Base-by-base conservation (phyloP, 2,329 filamentous ascomycete genomes). In the Fusarium multiceps region DNA sequence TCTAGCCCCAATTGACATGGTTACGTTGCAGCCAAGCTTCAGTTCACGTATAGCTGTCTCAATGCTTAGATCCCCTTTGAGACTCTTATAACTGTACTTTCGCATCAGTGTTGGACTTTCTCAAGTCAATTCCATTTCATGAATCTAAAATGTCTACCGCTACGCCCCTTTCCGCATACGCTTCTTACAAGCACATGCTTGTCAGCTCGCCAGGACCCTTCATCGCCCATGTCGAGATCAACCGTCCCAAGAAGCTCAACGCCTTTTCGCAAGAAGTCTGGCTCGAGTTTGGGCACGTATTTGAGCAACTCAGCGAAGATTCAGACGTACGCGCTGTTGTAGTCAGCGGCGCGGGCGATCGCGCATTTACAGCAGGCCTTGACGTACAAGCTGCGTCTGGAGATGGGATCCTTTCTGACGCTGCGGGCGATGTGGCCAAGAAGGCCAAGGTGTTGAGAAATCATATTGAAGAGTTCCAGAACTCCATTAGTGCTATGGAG, bases 211-310 rank as follows among this genome's bases (percentile, higher is more conserved):
- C 94, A 1, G 76, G 82, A 40, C 86, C 90, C 75, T 89, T 89
- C 82, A 90, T 98, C 50, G 92, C 90, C n/a, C 93, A 97, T 78
- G 92, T 98, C 63, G 91, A 98, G 81, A 97, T 97, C 82, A 94
- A 97, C 83, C 88, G 94, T 2, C 89, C 94, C 2, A 81, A 88
- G 71, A 97, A 97, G 83, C 84, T 98, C 79, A 98, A 98, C 80
- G 90, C 94, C 69, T 98, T 97, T 80, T 87, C 89, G 71, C 89
- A 93, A 78, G 83, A 88, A 56, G 95, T 98, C 89, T 98, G 94
- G 93, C 83, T 90, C 55, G 93, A 97, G 82, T 85, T 97, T 68
- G 88, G 89, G 58, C 76, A 80, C 14, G 85, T 97, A 72, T 96
- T 98, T 83, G 80, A 83, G 59, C 85, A 87, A 65, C 88, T 98